A percentile compares a stretch with the other conserved stretches of the same genome.
Evolutionary conservation across 1,139 yeast genomes (phyloP).

Genomic region (Candida frijolesensis): DNA sequence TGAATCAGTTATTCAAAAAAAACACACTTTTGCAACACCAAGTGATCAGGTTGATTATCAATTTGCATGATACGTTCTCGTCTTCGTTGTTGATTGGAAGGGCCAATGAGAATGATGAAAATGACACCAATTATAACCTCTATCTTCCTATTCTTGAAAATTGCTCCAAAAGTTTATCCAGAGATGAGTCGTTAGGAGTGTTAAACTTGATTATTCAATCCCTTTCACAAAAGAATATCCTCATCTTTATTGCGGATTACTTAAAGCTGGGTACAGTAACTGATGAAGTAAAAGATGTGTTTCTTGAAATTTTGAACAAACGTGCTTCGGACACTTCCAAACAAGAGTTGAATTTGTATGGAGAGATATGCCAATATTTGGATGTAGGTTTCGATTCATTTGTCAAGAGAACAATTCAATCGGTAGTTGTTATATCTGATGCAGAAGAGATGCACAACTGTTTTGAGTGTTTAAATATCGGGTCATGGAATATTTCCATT

Average conservation of each 20-base stretch:
- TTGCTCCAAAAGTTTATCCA: conserved; percentile 16
- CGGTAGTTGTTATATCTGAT: conserved; percentile 30
- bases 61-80: conserved; percentile 35
- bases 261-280: conserved; percentile 10
- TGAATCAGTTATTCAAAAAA: conserved; percentile 24
- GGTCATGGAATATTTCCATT: conserved; percentile 32
- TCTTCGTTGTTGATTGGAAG: conserved; percentile 18
- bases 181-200: conserved; percentile 24
- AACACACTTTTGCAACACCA: conserved; percentile 21
- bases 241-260: conserved; percentile 24
- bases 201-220: conserved; percentile 25
- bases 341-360: conserved; percentile 26
- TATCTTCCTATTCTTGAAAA: conserved; percentile 15
- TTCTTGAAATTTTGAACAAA: conserved; percentile 24
- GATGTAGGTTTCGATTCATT: conserved; percentile 26
- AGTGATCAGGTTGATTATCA: conserved; percentile 14
- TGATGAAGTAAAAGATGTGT: conserved; percentile 18
- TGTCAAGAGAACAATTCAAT: conserved; percentile 38
- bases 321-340: conserved; percentile 18
- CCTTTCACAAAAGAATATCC: conserved; percentile 24
- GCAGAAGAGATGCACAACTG: conserved; percentile 28
- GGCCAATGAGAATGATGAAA: conserved; percentile 5
- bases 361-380: conserved; percentile 27
- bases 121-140: conserved; percentile 12
- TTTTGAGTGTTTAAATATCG: conserved; percentile 23